Evolutionary conservation across 2,329 filamentous ascomycete genomes (phyloP).

Genomic region (Exophiala bonariae): DNA sequence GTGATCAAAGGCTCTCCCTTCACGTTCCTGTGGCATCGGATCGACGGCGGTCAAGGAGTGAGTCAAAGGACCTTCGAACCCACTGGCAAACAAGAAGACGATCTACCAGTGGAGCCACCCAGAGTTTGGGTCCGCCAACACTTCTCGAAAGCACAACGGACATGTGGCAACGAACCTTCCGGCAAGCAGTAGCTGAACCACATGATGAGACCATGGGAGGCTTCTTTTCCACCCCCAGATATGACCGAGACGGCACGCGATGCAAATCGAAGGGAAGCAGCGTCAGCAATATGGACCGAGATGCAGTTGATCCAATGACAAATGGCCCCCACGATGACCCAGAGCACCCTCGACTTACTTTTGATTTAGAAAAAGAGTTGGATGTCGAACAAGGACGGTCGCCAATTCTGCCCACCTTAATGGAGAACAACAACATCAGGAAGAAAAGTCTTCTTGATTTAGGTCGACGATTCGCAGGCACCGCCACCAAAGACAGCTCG

Average conservation of each 20-base stretch:
- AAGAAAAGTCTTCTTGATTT: conserved; percentile 20
- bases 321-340: neutral
- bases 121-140: neutral
- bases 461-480: conserved; percentile 10
- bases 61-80: neutral
- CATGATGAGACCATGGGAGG: conserved; percentile 11
- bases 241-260: conserved; percentile 21
- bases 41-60: neutral
- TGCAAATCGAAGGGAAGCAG: conserved; percentile 16
- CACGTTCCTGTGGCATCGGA: neutral
- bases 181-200: conserved; percentile 12
- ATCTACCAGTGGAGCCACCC: neutral
- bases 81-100: neutral
- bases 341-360: neutral
- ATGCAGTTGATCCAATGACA: neutral
- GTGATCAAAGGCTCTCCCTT: neutral
- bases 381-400: neutral
- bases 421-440: conserved; percentile 7
- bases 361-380: neutral
- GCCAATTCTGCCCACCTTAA: neutral
- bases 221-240: conserved; percentile 19
- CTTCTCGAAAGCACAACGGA: conserved; percentile 13
- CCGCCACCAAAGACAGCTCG: conserved; percentile 1
- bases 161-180: conserved; percentile 20
- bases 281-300: neutral